A percentile compares a stretch with the other conserved stretches of the same genome.
Conservation (phyloP, 2,329 filamentous ascomycete species). For the Neurospora sp. region DNA sequence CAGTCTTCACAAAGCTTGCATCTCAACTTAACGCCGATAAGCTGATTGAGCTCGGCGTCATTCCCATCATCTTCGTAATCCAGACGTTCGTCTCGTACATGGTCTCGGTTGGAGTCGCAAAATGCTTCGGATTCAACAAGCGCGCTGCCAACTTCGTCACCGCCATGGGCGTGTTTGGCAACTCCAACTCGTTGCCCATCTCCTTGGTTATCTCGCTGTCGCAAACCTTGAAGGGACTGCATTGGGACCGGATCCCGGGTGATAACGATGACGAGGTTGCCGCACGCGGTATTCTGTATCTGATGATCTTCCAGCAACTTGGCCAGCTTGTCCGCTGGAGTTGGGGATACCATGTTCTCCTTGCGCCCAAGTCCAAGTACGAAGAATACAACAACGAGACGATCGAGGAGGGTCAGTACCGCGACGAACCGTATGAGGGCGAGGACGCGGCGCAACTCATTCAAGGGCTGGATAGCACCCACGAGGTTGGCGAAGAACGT, state of each 20-base stretch:
- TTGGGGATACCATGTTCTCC: constrained; percentile 90
- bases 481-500: constrained; percentile 27
- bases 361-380: constrained; percentile 74
- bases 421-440: constrained; percentile 31
- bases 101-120: constrained; percentile 61
- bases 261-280: constrained; percentile 95
- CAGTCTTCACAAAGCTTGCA: constrained; percentile 93
- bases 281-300: constrained; percentile 85
- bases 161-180: constrained; percentile 91
- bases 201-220: constrained; percentile 91
- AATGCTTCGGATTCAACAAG: constrained; percentile 70
- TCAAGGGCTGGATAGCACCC: constrained; percentile 31
- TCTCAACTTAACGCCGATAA: constrained; percentile 90
- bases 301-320: constrained; percentile 95
- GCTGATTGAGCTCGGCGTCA: constrained; percentile 80
- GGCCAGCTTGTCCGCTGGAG: constrained; percentile 94
- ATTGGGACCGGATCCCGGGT: constrained; percentile 84
- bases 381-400: constrained; percentile 49
- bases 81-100: constrained; percentile 81
- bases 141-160: constrained; percentile 88
- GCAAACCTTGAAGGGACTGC: constrained; percentile 80
- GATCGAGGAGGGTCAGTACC: constrained; percentile 49
- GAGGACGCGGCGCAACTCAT: constrained; percentile 37
- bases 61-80: constrained; percentile 85
- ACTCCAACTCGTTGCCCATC: constrained; percentile 95